Evolutionary conservation across 2,329 filamentous ascomycete species (phyloP).

Genomic region (Neocatenulostroma microsporum): DNA sequence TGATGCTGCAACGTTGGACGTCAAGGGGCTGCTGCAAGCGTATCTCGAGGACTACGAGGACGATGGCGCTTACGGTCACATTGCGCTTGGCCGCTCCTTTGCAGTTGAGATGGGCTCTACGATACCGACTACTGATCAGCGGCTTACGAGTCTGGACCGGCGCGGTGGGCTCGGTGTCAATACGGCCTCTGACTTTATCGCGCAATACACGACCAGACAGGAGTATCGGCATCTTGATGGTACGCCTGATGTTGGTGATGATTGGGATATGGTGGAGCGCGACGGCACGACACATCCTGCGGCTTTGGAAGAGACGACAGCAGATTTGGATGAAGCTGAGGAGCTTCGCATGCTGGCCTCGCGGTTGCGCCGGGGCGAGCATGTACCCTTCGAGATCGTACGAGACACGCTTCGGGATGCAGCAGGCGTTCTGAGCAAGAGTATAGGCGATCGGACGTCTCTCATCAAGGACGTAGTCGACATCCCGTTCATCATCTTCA

Average conservation of each 20-base stretch:
- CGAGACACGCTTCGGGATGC: slow-evolving; percentile 76
- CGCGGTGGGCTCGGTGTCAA: slow-evolving; percentile 71
- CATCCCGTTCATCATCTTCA: slow-evolving; percentile 89
- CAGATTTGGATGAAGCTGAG: slow-evolving; percentile 42
- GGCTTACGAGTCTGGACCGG: slow-evolving; percentile 71
- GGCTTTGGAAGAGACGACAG: slow-evolving; percentile 4
- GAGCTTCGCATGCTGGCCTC: slow-evolving; percentile 65
- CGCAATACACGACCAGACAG: slow-evolving; percentile 93
- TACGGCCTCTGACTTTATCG: slow-evolving; percentile 89
- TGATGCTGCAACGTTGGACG: slow-evolving; percentile 78
- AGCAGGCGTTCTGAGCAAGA: slow-evolving; percentile 76
- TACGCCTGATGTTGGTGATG: slow-evolving; percentile 19
- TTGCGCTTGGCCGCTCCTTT: slow-evolving; percentile 88
- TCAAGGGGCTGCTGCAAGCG: slow-evolving; percentile 91
- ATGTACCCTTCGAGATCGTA: slow-evolving; percentile 64
- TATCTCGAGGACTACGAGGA: slow-evolving; percentile 94
- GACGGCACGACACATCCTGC: slow-evolving; percentile 16
- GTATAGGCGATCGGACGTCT: slow-evolving; percentile 63
- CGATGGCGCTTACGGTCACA: slow-evolving; percentile 80
- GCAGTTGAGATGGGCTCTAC: slow-evolving; percentile 84
- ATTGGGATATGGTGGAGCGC: slow-evolving; percentile 26
- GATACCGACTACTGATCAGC: slow-evolving; percentile 78
- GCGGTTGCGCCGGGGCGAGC: slow-evolving; percentile 60
- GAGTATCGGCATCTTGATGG: slow-evolving; percentile 86
- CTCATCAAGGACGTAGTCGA: slow-evolving; percentile 82